Evolutionary conservation across 2,329 filamentous ascomycete genomes (phyloP).

Genomic region (Diaporthe sp.): DNA sequence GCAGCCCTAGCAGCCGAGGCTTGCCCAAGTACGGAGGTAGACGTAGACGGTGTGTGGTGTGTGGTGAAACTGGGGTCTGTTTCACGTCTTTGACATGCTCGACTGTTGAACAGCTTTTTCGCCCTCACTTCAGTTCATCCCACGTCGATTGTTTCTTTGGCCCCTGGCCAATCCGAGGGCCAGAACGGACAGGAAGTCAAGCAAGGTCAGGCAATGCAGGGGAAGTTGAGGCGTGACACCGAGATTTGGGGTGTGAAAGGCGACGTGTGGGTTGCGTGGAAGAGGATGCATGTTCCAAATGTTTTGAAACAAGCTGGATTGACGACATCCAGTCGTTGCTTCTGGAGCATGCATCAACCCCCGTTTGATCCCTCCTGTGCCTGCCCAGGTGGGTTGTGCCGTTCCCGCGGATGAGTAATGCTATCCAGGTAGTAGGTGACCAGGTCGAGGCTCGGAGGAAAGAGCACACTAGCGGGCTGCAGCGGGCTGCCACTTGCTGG

Average conservation of each 20-base stretch:
- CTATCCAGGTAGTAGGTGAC: neutral
- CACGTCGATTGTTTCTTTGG: constrained; percentile 11
- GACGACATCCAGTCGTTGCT: constrained; percentile 30
- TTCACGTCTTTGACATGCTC: constrained; percentile 37
- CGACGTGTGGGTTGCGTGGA: constrained; percentile 19
- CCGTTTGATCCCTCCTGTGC: neutral
- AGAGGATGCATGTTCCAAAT: constrained; percentile 16
- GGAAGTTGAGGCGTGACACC: neutral
- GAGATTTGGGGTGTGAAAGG: constrained; percentile 15
- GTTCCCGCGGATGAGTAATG: constrained; percentile 20
- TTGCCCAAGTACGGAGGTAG: neutral
- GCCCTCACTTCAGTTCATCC: constrained; percentile 23
- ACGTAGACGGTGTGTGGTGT: constrained; percentile 1
- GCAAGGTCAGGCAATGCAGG: constrained; percentile 6
- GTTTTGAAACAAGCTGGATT: constrained; percentile 23
- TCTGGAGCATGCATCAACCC: neutral
- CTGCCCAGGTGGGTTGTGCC: neutral
- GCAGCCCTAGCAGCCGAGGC: constrained; percentile 19
- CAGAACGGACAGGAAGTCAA: neutral
- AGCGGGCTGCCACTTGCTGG: constrained; percentile 16
- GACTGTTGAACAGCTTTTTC: constrained; percentile 1
- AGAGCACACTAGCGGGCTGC: constrained; percentile 6
- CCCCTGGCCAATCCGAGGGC: constrained; percentile 19
- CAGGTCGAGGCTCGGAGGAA: neutral
- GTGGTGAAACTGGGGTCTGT: constrained; percentile 27